Conservation (phyloP, 1,284 basidiomycete genomes). For the Athelia sp. region DNA sequence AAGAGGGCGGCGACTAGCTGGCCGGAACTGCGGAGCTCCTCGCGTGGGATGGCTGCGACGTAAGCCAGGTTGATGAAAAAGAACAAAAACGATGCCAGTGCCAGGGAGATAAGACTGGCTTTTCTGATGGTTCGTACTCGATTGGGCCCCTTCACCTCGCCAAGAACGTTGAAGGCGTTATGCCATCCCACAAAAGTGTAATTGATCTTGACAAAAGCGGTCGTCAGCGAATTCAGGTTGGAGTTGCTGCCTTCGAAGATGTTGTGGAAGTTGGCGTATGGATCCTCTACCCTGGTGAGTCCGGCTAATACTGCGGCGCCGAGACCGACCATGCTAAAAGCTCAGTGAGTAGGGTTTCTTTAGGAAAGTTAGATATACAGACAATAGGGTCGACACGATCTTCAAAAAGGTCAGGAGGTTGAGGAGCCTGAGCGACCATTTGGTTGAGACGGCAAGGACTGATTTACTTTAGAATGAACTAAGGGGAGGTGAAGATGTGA, state of each 20-base stretch:
- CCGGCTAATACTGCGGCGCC: constrained; percentile 46
- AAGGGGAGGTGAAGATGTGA: background rate
- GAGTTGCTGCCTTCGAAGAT: constrained; percentile 38
- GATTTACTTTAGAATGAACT: background rate
- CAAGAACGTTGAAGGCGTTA: constrained; percentile 41
- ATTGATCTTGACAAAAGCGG: constrained; percentile 40
- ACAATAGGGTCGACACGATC: constrained; percentile 21
- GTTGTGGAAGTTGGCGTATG: constrained; percentile 43
- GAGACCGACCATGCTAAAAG: constrained; percentile 31
- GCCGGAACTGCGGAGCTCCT: constrained; percentile 35
- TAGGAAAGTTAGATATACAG: constrained; percentile 1
- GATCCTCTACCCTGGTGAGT: constrained; percentile 37
- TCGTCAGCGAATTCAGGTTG: constrained; percentile 26
- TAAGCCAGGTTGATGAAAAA: constrained; percentile 45
- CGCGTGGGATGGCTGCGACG: constrained; percentile 34
- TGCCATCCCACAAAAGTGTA: constrained; percentile 40
- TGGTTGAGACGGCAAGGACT: constrained; percentile 24
- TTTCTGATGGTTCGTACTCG: constrained; percentile 38
- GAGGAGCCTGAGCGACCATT: constrained; percentile 22
- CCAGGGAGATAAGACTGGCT: constrained; percentile 37
- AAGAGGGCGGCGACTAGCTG: constrained; percentile 45
- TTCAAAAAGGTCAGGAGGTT: constrained; percentile 22
- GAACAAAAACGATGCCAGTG: constrained; percentile 37
- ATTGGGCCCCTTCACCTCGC: constrained; percentile 32
- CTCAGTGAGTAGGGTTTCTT: background rate